These are phyloP conservation scores for Papiliotrema nemorosa DNA, from an alignment of 1,284 basidiomycete species.

Conservation along the genomic window DNA sequence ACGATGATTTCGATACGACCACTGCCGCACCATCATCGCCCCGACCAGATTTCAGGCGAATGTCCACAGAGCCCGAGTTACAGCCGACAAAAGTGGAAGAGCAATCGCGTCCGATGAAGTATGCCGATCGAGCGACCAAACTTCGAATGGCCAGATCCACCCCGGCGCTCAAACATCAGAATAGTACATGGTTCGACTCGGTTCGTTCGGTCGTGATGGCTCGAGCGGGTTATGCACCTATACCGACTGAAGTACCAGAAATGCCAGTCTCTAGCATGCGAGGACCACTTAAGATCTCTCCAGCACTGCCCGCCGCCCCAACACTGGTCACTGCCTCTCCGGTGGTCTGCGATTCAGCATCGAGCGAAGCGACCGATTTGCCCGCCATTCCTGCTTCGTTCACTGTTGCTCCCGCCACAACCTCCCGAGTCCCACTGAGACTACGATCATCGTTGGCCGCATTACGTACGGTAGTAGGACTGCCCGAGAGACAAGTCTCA, in stretches of 20 bases:
- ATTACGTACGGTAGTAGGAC: conserved; percentile 28
- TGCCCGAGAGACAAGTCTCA: neutral
- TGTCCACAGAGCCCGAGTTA: conserved; percentile 7
- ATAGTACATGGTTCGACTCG: conserved; percentile 26
- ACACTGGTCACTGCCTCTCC: conserved; percentile 31
- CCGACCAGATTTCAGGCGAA: neutral
- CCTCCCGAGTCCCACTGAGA: conserved; percentile 15
- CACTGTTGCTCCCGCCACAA: neutral
- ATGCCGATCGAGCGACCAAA: conserved; percentile 30
- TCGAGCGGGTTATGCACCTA: conserved; percentile 7
- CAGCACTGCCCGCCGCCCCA: conserved; percentile 32
- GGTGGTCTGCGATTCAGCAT: conserved; percentile 44
- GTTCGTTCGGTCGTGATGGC: conserved; percentile 17
- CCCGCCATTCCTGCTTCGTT: conserved; percentile 34
- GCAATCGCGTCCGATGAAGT: conserved; percentile 19
- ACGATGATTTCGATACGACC: neutral
- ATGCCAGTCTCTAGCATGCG: conserved; percentile 8
- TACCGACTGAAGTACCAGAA: neutral
- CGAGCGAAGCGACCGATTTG: conserved; percentile 41
- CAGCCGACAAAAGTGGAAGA: neutral
- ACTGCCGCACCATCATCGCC: neutral
- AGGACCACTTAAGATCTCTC: conserved; percentile 23
- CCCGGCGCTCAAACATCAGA: conserved; percentile 15
- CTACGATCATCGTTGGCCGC: conserved; percentile 33
- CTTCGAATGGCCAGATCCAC: conserved; percentile 31